phyloP scores from a whole-genome alignment of 1,284 basidiomycete genomes.

The Malassezia vespertilionis region DNA sequence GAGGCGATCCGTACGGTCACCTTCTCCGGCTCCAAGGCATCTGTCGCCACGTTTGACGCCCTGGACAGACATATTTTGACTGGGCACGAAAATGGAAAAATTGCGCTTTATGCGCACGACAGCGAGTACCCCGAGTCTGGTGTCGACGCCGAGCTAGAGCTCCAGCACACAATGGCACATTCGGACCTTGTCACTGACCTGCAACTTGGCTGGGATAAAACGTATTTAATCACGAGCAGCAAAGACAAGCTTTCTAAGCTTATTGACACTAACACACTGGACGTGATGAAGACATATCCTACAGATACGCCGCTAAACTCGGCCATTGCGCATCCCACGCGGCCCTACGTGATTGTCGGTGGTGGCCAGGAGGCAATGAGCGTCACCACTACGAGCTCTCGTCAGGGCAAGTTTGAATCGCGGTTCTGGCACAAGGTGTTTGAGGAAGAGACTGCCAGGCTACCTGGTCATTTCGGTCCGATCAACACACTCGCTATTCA shows the following conservation, averaged over 20 bases:
- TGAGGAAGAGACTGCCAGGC: conserved; percentile 92
- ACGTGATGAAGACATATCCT: conserved; percentile 80
- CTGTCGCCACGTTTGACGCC: conserved; percentile 81
- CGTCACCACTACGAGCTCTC: conserved; percentile 83
- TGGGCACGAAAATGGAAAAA: conserved; percentile 89
- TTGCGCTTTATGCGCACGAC: conserved; percentile 50
- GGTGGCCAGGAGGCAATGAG: conserved; percentile 97
- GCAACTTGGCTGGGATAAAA: conserved; percentile 76
- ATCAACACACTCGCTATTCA: conserved; percentile 96
- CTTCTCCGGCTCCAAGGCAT: conserved; percentile 59
- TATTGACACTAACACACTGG: conserved; percentile 76
- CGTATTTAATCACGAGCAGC: conserved; percentile 89
- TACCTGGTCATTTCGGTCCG: conserved; percentile 68
- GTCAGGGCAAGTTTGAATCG: conserved; percentile 96
- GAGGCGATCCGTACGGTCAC: conserved; percentile 44
- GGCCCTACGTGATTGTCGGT: conserved; percentile 67
- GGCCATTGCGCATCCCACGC: conserved; percentile 69
- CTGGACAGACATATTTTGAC: conserved; percentile 73
- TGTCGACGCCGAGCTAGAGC: conserved; percentile 72
- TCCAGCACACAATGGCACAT: conserved; percentile 54
- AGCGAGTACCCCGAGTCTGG: conserved; percentile 42
- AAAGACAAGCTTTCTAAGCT: conserved; percentile 93
- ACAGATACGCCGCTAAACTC: conserved; percentile 95
- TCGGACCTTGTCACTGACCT: conserved; percentile 60
- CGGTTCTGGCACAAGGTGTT: conserved; percentile 98